Evolutionary conservation across 1,284 basidiomycete species (phyloP).

Genomic region (Tilletia setariae): DNA sequence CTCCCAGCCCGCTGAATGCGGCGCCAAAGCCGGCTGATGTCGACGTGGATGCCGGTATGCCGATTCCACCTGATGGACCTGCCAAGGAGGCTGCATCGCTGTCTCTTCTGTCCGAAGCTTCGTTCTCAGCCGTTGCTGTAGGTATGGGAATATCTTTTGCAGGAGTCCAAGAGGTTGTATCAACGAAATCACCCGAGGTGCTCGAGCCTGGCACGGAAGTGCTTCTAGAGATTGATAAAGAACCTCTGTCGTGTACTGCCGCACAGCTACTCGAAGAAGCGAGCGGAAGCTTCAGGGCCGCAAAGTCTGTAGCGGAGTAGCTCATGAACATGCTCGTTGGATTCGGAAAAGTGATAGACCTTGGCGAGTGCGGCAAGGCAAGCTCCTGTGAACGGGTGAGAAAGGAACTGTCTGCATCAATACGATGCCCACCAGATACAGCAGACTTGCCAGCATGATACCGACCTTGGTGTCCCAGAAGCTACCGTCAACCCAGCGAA

Average conservation of each 20-base stretch:
- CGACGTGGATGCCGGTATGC: constrained; percentile 32
- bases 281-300: constrained; percentile 65
- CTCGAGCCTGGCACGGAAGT: constrained; percentile 11
- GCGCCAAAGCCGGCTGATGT: constrained; percentile 59
- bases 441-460: neutral
- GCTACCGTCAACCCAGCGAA: constrained; percentile 77
- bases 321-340: constrained; percentile 68
- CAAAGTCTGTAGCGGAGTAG: constrained; percentile 72
- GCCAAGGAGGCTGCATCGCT: constrained; percentile 18
- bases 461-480: constrained; percentile 70
- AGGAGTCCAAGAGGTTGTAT: constrained; percentile 27
- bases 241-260: neutral
- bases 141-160: constrained; percentile 13
- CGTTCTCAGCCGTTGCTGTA: neutral
- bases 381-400: constrained; percentile 65
- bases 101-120: neutral
- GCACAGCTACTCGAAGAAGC: constrained; percentile 30
- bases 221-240: constrained; percentile 1
- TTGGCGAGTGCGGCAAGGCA: constrained; percentile 76
- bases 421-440: too few species aligned
- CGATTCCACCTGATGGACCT: constrained; percentile 47
- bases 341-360: constrained; percentile 69
- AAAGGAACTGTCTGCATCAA: too few species aligned
- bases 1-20: constrained; percentile 73
- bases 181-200: constrained; percentile 23